Evolutionary conservation across 23 red algal genomes (phyloP).

Genomic region (Agarophyton chilense): DNA sequence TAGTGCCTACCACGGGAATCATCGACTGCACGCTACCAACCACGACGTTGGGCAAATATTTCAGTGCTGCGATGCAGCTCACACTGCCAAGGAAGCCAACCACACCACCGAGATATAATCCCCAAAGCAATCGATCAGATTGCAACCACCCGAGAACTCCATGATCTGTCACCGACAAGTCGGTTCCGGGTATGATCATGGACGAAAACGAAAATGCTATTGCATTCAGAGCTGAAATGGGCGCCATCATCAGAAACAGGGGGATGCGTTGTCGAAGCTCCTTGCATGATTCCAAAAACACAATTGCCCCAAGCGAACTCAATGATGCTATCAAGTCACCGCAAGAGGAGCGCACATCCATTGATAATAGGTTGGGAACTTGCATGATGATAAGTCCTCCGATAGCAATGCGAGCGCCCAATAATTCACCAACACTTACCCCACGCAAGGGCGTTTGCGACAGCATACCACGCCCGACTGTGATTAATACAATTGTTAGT

Average conservation of each 20-base stretch:
- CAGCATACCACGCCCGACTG: neutral
- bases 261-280: conserved; percentile 50
- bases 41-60: conserved; percentile 49
- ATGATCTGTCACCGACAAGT: conserved; percentile 66
- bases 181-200: conserved; percentile 33
- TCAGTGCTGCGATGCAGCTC: conserved; percentile 63
- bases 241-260: conserved; percentile 69
- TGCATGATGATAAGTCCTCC: conserved; percentile 44
- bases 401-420: conserved; percentile 25
- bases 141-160: conserved; percentile 64
- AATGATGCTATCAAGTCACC: conserved; percentile 44
- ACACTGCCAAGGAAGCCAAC: conserved; percentile 61
- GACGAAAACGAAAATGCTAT: conserved; percentile 33
- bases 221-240: conserved; percentile 41
- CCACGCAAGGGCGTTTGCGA: neutral
- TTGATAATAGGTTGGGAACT: neutral
- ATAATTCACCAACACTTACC: conserved; percentile 33
- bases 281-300: conserved; percentile 31
- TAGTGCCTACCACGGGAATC: conserved; percentile 61
- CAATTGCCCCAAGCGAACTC: conserved; percentile 42
- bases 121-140: conserved; percentile 18
- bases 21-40: conserved; percentile 59
- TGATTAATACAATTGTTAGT: conserved; percentile 45
- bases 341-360: conserved; percentile 2
- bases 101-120: conserved; percentile 60